These are phyloP conservation scores for Candolleomyces eurysporus DNA, from an alignment of 768 basidiomycete species.

Conservation along the genomic window DNA sequence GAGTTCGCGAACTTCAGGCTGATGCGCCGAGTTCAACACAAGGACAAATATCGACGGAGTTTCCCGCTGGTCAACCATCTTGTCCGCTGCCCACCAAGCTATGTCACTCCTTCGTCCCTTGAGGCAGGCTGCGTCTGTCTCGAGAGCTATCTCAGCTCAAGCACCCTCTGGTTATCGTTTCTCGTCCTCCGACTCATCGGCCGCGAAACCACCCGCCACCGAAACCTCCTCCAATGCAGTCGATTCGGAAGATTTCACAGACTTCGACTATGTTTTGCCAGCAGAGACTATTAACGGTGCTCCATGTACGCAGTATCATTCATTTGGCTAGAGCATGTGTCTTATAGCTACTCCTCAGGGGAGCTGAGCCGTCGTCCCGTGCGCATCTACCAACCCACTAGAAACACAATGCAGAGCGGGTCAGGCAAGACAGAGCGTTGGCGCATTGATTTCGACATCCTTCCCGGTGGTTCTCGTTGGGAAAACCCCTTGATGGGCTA, in stretches of 20 bases:
- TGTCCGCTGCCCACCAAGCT: conserved; percentile 1
- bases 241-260: no score
- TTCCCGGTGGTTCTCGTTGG: conserved; percentile 91
- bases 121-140: conserved; percentile 28
- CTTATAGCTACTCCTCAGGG: conserved; percentile 37
- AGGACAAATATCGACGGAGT: conserved; percentile 14
- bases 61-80: not conserved
- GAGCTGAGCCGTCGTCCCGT: conserved; percentile 86
- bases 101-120: conserved; percentile 60
- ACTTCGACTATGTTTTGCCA: no score
- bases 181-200: conserved; percentile 28
- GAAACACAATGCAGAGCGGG: conserved; percentile 95
- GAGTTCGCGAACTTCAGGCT: not conserved
- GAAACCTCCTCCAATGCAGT: conserved; percentile 27
- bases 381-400: conserved; percentile 89
- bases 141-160: conserved; percentile 14
- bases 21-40: not conserved
- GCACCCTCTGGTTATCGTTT: conserved; percentile 20
- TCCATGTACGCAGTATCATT: conserved; percentile 53
- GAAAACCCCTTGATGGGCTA: conserved; percentile 98
- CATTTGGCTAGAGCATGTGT: not conserved
- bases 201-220: conserved; percentile 1
- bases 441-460: conserved; percentile 91
- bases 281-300: conserved; percentile 87
- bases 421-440: conserved; percentile 82